Percentiles rank a stretch among this genome's conserved stretches.
Evolutionary conservation across 1,284 basidiomycete species (phyloP).

Genomic region (Chondrostereum purpureum): DNA sequence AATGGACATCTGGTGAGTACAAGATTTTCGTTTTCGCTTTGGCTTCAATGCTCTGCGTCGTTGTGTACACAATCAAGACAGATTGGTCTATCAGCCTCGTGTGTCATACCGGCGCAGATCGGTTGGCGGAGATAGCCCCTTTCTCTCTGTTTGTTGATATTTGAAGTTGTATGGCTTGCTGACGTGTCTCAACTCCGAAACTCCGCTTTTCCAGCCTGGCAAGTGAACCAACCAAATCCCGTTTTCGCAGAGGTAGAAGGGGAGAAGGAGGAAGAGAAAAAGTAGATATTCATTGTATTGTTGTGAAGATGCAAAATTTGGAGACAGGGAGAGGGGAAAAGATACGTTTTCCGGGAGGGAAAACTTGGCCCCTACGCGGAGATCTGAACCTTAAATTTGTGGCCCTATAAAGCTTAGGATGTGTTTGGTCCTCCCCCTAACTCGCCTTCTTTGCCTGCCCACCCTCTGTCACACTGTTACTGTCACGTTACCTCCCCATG

Average conservation of each 20-base stretch:
- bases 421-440: constrained; percentile 64
- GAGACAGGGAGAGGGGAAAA: constrained; percentile 15
- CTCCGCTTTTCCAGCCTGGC: constrained; percentile 66
- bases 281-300: constrained; percentile 17
- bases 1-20: constrained; percentile 79
- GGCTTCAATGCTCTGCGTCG: constrained; percentile 9
- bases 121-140: constrained; percentile 27
- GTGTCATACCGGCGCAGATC: constrained; percentile 17
- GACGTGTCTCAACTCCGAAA: constrained; percentile 58
- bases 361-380: constrained; percentile 57
- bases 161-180: constrained; percentile 43
- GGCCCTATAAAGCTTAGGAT: constrained; percentile 71
- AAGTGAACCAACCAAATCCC: constrained; percentile 70
- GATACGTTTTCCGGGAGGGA: constrained; percentile 18
- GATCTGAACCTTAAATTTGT: constrained; percentile 74
- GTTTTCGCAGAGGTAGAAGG: constrained; percentile 65
- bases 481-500: constrained; percentile 22
- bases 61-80: too few species aligned
- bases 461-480: constrained; percentile 1
- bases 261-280: constrained; percentile 40
- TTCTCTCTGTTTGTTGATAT: constrained; percentile 38
- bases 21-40: too few species aligned
- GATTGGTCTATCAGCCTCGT: constrained; percentile 10
- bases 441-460: constrained; percentile 15
- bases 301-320: constrained; percentile 12